Evolutionary conservation across 2,329 filamentous ascomycete species (phyloP).

Genomic region (Neospermospora avenae): DNA sequence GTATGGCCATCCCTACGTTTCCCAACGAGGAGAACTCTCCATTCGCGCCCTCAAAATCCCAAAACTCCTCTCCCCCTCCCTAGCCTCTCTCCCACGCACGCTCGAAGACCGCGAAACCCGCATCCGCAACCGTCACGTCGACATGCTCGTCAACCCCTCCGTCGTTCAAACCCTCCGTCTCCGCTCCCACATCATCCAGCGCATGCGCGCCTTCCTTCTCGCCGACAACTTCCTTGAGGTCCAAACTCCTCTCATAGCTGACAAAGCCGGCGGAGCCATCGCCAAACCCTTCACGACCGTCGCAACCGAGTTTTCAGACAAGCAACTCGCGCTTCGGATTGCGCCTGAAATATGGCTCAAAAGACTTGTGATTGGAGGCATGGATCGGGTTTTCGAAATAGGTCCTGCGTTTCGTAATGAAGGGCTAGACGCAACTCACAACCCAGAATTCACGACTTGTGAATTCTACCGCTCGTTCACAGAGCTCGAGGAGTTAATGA

Average conservation of each 20-base stretch:
- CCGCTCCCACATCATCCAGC: conserved; percentile 70
- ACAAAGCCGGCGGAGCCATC: conserved; percentile 79
- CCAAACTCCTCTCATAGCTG: conserved; percentile 82
- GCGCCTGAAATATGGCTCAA: conserved; percentile 96
- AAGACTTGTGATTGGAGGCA: conserved; percentile 81
- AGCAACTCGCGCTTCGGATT: conserved; percentile 74
- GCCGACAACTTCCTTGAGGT: conserved; percentile 77
- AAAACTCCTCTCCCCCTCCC: conserved; percentile 68
- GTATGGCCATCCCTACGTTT: conserved; percentile 66
- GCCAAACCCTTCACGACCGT: conserved; percentile 82
- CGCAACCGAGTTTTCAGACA: conserved; percentile 71
- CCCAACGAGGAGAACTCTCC: conserved; percentile 67
- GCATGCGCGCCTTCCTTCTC: conserved; percentile 71
- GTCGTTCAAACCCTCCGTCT: conserved; percentile 68
- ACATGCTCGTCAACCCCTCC: conserved; percentile 73
- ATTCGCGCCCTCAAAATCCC: conserved; percentile 68
- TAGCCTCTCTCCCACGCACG: conserved; percentile 73
- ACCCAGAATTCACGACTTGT: conserved; percentile 96
- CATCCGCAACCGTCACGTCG: conserved; percentile 76
- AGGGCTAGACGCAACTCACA: conserved; percentile 85
- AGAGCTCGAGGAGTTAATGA: conserved; percentile 71
- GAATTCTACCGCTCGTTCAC: conserved; percentile 93
- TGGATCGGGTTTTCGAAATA: conserved; percentile 89
- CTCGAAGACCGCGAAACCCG: conserved; percentile 69
- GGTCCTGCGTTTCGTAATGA: conserved; percentile 93